Evolutionary conservation across 495 filamentous ascomycete species (phyloP).

Genomic region (Astrothelium subdiscretum): DNA sequence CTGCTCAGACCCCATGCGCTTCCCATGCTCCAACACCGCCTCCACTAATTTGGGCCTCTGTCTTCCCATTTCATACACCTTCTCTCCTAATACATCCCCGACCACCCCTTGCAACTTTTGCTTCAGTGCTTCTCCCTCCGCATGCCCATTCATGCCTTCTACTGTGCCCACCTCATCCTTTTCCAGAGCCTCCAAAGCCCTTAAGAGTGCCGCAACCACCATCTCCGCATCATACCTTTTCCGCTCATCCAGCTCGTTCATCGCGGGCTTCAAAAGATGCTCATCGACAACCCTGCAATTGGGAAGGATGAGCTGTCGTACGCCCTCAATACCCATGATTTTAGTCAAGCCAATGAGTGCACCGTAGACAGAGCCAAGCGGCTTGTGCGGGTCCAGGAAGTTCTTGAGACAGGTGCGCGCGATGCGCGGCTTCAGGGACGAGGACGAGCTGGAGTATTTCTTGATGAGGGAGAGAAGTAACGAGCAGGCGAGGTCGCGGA

Average conservation of each 20-base stretch:
- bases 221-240: conserved; percentile 24
- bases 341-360: conserved; percentile 65
- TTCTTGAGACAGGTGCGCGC: conserved; percentile 80
- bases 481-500: conserved; percentile 73
- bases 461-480: conserved; percentile 60
- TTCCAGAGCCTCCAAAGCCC: conserved; percentile 20
- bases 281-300: conserved; percentile 69
- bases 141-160: conserved; percentile 19
- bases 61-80: conserved; percentile 19
- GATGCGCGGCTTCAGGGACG: conserved; percentile 73
- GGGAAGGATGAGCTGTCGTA: conserved; percentile 69
- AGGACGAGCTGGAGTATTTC: conserved; percentile 63
- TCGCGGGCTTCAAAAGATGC: conserved; percentile 47
- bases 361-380: conserved; percentile 73
- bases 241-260: conserved; percentile 21
- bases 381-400: conserved; percentile 74
- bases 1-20: neutral
- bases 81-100: conserved; percentile 24
- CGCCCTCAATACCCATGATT: conserved; percentile 64
- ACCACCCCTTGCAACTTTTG: conserved; percentile 20
- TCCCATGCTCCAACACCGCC: conserved; percentile 17
- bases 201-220: conserved; percentile 23
- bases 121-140: conserved; percentile 15
- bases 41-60: conserved; percentile 16
- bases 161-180: conserved; percentile 5